Percentiles rank a stretch among this genome's conserved stretches.
phyloP scores from a whole-genome alignment of 148 eudicot species.

The Cornus controversa region DNA sequence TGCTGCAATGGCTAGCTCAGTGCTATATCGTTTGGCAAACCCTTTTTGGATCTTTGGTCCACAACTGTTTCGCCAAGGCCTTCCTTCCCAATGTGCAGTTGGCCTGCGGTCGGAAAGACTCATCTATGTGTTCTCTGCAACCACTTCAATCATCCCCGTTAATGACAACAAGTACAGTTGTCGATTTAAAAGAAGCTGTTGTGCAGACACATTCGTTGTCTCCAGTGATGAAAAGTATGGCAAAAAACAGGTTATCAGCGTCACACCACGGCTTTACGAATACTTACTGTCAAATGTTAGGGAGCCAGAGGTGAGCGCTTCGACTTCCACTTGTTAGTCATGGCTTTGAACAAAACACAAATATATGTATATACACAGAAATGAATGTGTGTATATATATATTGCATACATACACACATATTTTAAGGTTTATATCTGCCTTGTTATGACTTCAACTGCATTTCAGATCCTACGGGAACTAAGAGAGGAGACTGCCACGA shows the following conservation, averaged over 20 bases:
- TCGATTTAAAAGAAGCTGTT: conserved; percentile 17
- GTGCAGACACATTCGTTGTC: conserved; percentile 31
- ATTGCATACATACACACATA: too few relatives aligned
- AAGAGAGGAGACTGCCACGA: conserved; percentile 77
- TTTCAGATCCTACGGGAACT: conserved; percentile 61
- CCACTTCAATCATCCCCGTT: neutral
- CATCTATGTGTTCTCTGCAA: conserved; percentile 7
- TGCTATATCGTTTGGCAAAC: conserved; percentile 9
- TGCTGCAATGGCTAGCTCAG: conserved; percentile 10
- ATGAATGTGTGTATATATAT: too few relatives aligned
- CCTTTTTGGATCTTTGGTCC: conserved; percentile 6
- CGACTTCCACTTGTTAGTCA: neutral
- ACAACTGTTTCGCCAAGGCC: conserved; percentile 4
- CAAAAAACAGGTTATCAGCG: conserved; percentile 68
- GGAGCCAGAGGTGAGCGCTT: conserved; percentile 56
- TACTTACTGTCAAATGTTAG: conserved; percentile 70
- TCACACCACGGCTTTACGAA: conserved; percentile 76
- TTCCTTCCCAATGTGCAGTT: neutral
- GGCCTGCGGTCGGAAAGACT: neutral
- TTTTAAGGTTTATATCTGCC: neutral
- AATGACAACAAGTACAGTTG: neutral
- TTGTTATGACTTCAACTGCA: neutral
- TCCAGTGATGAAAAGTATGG: conserved; percentile 56
- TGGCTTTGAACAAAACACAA: neutral
- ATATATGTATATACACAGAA: too few relatives aligned